Conservation (phyloP, 345 rosid species). For the Luvunga scandens region DNA sequence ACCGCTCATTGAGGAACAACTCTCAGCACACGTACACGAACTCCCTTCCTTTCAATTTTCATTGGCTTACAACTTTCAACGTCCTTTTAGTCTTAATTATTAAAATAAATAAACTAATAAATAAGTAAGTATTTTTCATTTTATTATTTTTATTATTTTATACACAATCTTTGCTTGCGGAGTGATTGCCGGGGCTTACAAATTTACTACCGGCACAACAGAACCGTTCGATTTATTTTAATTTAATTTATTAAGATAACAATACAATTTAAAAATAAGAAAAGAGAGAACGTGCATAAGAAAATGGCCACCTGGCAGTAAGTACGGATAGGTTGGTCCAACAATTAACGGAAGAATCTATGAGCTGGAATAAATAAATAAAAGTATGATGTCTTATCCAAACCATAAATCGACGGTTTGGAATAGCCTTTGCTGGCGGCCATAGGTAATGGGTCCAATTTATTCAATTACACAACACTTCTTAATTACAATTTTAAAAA, state of each 20-base stretch:
- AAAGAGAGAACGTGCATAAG: neutral
- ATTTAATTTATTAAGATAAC: neutral
- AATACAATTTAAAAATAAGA: neutral
- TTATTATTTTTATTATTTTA: neutral
- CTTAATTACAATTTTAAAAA: too few species aligned
- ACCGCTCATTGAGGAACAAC: neutral
- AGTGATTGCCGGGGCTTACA: conserved; percentile 26
- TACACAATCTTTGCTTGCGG: conserved; percentile 17
- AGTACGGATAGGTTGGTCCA: conserved; percentile 18
- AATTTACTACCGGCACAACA: neutral
- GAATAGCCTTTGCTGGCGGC: neutral
- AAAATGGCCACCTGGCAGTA: conserved; percentile 9
- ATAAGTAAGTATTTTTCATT: neutral
- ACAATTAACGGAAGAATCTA: conserved; percentile 23
- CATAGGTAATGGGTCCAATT: neutral
- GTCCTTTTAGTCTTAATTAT: neutral
- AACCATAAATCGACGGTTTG: neutral
- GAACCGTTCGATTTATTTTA: neutral
- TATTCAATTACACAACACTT: too few species aligned
- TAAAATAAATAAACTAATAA: neutral
- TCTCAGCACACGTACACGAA: neutral
- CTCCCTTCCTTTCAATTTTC: neutral
- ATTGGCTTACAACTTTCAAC: conserved; percentile 20
- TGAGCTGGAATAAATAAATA: neutral
- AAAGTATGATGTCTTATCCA: neutral